Conservation (phyloP, 1,284 basidiomycete genomes). For the Erythrobasidium hasegawianum region DNA sequence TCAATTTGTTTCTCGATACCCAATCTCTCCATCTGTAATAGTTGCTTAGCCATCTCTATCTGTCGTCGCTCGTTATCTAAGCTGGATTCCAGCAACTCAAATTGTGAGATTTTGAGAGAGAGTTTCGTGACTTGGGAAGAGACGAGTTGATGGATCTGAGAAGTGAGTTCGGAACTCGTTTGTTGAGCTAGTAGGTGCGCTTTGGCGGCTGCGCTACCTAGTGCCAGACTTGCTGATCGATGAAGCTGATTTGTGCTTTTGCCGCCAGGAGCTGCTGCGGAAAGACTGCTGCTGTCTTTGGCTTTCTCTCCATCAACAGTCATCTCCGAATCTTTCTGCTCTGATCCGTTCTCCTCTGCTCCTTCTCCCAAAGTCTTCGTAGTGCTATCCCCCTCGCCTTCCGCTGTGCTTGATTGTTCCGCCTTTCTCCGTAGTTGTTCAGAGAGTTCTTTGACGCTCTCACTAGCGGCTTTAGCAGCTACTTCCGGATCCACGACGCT, state of each 20-base stretch:
- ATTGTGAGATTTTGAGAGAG: slow-evolving; percentile 86
- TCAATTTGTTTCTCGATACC: slow-evolving; percentile 39
- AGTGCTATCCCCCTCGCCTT: slow-evolving; percentile 31
- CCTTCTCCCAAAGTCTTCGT: too few relatives aligned
- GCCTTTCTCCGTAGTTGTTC: slow-evolving; percentile 65
- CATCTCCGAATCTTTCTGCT: slow-evolving; percentile 36
- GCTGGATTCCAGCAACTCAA: slow-evolving; percentile 82
- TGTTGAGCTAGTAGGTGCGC: slow-evolving; percentile 76
- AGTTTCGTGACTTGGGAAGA: slow-evolving; percentile 88
- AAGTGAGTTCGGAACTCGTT: slow-evolving; percentile 76
- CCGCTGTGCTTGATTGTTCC: slow-evolving; percentile 46
- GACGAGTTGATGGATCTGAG: slow-evolving; percentile 77
- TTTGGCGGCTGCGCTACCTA: slow-evolving; percentile 84
- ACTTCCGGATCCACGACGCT: slow-evolving; percentile 86
- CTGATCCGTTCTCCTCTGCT: slow-evolving; percentile 4
- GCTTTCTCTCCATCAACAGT: slow-evolving; percentile 37
- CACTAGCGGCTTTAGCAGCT: slow-evolving; percentile 88
- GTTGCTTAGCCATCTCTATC: slow-evolving; percentile 56
- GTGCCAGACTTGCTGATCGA: slow-evolving; percentile 74
- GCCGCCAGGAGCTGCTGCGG: slow-evolving; percentile 47
- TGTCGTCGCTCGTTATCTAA: slow-evolving; percentile 77
- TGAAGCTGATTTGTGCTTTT: slow-evolving; percentile 56
- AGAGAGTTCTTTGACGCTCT: slow-evolving; percentile 64
- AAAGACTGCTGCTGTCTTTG: slow-evolving; percentile 43
- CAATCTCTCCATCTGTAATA: slow-evolving; percentile 44